Conservation (phyloP, 2,329 filamentous ascomycete genomes). For the Moelleriella libera region DNA sequence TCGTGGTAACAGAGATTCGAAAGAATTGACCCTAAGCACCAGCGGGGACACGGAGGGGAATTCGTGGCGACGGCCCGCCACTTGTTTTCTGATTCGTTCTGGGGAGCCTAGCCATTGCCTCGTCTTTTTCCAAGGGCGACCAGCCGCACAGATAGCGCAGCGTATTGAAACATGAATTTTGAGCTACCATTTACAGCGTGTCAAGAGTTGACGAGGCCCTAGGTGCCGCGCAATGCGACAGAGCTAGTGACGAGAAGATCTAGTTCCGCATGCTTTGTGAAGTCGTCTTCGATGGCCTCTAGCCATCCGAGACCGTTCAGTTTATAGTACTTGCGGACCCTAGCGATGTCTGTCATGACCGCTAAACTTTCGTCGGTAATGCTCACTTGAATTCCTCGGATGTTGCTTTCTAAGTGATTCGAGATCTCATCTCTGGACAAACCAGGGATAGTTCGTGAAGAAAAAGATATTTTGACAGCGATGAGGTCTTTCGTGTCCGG, state of each 20-base stretch:
- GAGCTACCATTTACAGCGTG: no score
- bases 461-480: slow-evolving; percentile 61
- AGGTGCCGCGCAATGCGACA: slow-evolving; percentile 48
- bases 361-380: slow-evolving; percentile 52
- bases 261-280: slow-evolving; percentile 35
- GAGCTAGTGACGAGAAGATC: slow-evolving; percentile 58
- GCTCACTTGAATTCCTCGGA: slow-evolving; percentile 45
- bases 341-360: slow-evolving; percentile 46
- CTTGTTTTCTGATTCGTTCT: no score
- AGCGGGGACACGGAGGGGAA: no score
- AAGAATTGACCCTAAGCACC: no score
- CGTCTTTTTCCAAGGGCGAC: no score
- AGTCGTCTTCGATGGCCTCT: slow-evolving; percentile 27
- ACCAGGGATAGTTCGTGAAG: slow-evolving; percentile 24
- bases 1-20: no score
- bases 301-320: slow-evolving; percentile 47
- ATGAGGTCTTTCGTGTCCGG: slow-evolving; percentile 59
- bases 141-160: no score
- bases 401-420: slow-evolving; percentile 42
- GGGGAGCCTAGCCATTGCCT: no score
- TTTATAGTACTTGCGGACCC: slow-evolving; percentile 78
- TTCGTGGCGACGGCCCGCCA: no score
- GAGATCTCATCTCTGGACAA: slow-evolving; percentile 31
- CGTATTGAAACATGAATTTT: no score
- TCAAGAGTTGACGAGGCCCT: background rate